phyloP scores from a whole-genome alignment of 768 basidiomycete genomes.

The Megacollybia marginata region DNA sequence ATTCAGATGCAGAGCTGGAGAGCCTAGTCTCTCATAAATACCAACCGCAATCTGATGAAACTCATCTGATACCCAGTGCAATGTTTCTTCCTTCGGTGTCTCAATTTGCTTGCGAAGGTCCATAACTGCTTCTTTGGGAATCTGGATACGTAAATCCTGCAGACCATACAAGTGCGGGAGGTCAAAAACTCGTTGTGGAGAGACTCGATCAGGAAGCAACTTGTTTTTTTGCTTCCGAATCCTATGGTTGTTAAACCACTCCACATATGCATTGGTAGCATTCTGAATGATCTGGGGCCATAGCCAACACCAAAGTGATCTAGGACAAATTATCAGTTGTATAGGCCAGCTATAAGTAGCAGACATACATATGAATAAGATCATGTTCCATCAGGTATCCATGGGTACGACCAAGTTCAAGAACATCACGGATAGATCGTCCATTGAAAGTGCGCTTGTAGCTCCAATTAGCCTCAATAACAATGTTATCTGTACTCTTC shows the following conservation, averaged over 20 bases:
- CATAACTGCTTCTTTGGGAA: background rate
- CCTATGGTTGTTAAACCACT: constrained; percentile 16
- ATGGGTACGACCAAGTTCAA: background rate
- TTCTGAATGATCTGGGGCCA: constrained; percentile 17
- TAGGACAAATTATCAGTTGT: background rate
- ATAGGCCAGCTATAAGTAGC: background rate
- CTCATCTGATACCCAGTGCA: too few relatives aligned
- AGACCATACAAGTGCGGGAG: background rate
- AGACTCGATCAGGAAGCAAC: constrained; percentile 5
- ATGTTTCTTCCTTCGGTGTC: background rate
- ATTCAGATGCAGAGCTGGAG: background rate
- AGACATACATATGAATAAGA: background rate
- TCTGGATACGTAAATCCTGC: background rate
- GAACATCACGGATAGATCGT: background rate
- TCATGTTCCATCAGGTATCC: background rate
- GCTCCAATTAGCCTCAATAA: too few relatives aligned
- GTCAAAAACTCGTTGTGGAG: constrained; percentile 1
- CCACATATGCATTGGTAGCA: constrained; percentile 10
- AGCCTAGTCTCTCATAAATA: background rate
- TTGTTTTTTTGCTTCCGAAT: constrained; percentile 5
- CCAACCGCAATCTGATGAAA: background rate
- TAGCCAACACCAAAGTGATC: constrained; percentile 17
- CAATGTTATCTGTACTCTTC: too few relatives aligned
- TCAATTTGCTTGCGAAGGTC: background rate
- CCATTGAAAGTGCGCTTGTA: background rate